Percentiles rank a stretch among this genome's conserved stretches.
phyloP scores from a whole-genome alignment of 495 filamentous ascomycete species.

The Aspergillus affinis region DNA sequence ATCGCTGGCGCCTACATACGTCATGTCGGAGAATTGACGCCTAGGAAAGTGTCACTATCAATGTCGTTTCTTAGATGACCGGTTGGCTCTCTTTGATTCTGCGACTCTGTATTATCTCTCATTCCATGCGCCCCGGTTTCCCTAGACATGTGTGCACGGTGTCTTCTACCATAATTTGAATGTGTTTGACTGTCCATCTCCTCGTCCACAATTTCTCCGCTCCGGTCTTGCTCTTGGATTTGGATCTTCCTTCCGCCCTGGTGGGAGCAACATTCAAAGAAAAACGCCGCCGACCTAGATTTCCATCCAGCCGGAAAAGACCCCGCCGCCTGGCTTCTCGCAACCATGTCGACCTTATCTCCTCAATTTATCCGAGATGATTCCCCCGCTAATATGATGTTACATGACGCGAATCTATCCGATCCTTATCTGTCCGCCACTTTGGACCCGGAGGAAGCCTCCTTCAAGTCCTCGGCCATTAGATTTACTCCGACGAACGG shows the following conservation, averaged over 20 bases:
- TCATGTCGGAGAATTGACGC: not conserved
- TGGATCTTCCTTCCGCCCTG: too few species aligned
- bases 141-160: too few species aligned
- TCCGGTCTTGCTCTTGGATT: too few species aligned
- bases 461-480: slow-evolving; percentile 36
- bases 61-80: too few species aligned
- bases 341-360: slow-evolving; percentile 28
- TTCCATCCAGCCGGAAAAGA: too few species aligned
- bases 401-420: slow-evolving; percentile 13
- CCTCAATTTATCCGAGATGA: slow-evolving; percentile 25
- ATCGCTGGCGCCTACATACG: not conserved
- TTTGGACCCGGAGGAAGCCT: slow-evolving; percentile 41
- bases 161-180: too few species aligned
- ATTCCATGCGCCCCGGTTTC: too few species aligned
- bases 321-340: not conserved
- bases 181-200: too few species aligned
- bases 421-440: slow-evolving; percentile 43
- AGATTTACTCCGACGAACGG: slow-evolving; percentile 29
- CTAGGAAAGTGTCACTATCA: not conserved
- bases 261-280: not conserved
- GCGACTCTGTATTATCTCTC: too few species aligned
- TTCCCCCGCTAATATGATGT: slow-evolving; percentile 19
- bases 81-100: too few species aligned
- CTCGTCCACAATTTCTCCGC: too few species aligned
- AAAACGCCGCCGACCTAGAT: not conserved